Conservation (phyloP, 2,329 filamentous ascomycete genomes). For the Calonectria honghensis region DNA sequence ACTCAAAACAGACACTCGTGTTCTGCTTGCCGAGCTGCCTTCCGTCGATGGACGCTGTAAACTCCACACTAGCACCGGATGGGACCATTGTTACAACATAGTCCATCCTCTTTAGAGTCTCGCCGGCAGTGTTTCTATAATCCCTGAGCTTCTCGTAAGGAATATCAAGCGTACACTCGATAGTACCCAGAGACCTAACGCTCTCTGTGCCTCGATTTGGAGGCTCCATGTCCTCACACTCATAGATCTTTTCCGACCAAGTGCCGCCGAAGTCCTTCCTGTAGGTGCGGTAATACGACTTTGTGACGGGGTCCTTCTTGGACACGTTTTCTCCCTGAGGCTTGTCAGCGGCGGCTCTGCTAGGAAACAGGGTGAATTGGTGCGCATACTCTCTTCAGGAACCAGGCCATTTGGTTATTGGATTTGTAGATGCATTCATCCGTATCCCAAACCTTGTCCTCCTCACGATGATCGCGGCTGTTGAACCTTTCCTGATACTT, state of each 20-base stretch:
- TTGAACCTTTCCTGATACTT: neutral
- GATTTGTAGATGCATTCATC: neutral
- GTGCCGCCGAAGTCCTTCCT: constrained; percentile 23
- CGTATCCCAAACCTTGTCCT: constrained; percentile 24
- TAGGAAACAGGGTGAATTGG: neutral
- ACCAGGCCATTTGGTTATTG: constrained; percentile 9
- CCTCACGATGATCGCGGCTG: neutral
- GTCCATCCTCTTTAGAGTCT: constrained; percentile 14
- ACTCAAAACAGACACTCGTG: constrained; percentile 10
- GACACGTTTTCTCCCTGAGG: constrained; percentile 29
- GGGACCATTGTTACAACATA: constrained; percentile 28
- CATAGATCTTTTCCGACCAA: constrained; percentile 8
- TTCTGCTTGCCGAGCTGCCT: constrained; percentile 25
- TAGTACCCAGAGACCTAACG: constrained; percentile 7
- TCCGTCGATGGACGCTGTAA: constrained; percentile 13
- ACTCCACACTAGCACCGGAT: constrained; percentile 13
- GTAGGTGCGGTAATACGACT: constrained; percentile 5
- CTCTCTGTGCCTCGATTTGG: constrained; percentile 16
- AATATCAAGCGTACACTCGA: constrained; percentile 14
- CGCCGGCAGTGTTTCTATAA: neutral
- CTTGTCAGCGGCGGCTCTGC: neutral
- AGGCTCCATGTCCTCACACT: constrained; percentile 30
- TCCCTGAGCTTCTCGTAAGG: neutral
- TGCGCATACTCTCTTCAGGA: constrained; percentile 13
- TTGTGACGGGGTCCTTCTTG: constrained; percentile 21